Evolutionary conservation across 768 basidiomycete genomes (phyloP).

Genomic region (Clitopilus hobsonii): DNA sequence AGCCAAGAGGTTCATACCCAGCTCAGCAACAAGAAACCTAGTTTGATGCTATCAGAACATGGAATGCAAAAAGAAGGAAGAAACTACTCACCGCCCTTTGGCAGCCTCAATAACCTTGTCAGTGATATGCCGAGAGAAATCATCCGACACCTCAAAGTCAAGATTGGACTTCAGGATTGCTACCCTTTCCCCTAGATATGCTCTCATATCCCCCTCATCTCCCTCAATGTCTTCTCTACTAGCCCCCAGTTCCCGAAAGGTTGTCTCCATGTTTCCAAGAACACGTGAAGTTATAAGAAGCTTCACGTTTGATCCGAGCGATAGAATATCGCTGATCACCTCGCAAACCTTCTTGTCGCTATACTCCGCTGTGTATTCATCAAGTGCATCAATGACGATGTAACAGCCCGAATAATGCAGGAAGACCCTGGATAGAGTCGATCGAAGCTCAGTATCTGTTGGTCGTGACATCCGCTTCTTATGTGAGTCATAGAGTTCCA

Average conservation of each 20-base stretch:
- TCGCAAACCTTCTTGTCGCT: not conserved
- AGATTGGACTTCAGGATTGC: not conserved
- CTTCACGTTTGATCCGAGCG: not conserved
- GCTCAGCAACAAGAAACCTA: not conserved
- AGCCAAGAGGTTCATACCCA: not conserved
- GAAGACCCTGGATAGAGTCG: not conserved
- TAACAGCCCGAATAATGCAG: not conserved
- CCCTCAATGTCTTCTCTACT: not conserved
- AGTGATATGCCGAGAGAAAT: not conserved
- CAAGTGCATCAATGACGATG: not conserved
- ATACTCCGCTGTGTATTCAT: not conserved
- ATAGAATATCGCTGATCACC: not conserved
- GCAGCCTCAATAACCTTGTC: not conserved
- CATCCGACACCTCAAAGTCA: not conserved
- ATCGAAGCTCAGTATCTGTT: not conserved
- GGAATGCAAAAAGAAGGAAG: not conserved
- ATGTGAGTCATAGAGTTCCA: too few species aligned
- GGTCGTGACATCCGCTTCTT: not conserved
- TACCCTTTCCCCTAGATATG: not conserved
- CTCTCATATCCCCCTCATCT: not conserved
- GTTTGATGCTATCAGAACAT: not conserved
- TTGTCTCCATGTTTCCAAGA: not conserved
- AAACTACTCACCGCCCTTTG: not conserved
- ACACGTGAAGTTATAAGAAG: not conserved
- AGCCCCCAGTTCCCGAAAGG: not conserved